These are phyloP conservation scores for Trichosporon faecale DNA, from an alignment of 1,284 basidiomycete species.

Conservation along the genomic window DNA sequence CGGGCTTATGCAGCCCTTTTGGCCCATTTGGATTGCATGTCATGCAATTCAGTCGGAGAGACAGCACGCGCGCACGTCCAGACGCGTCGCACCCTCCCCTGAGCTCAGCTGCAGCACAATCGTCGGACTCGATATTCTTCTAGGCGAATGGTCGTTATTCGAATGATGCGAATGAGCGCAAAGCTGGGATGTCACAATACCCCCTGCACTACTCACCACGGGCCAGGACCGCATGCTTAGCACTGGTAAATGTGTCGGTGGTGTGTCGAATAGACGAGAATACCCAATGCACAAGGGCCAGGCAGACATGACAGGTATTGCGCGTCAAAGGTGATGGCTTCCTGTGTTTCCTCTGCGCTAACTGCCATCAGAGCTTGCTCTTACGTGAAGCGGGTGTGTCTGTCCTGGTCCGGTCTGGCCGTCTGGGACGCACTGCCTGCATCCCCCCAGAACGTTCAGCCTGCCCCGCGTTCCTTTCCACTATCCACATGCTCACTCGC, in stretches of 20 bases:
- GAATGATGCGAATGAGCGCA: background rate
- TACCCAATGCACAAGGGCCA: background rate
- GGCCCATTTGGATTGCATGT: background rate
- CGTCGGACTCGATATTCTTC: background rate
- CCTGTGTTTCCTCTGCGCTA: background rate
- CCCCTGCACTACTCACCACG: background rate
- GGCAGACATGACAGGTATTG: no score
- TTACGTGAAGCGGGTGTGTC: background rate
- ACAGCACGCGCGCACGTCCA: conserved; percentile 3
- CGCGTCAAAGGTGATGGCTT: background rate
- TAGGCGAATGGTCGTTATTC: background rate
- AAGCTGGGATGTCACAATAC: background rate
- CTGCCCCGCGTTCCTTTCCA: background rate
- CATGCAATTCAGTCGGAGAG: background rate
- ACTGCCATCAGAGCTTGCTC: background rate
- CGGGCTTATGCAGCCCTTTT: background rate
- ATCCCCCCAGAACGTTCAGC: no score
- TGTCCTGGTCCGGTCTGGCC: background rate
- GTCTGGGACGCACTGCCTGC: background rate
- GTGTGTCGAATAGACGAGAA: background rate
- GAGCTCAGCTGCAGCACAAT: background rate
- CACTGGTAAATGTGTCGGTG: background rate
- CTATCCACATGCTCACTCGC: background rate
- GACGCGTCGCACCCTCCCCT: background rate
- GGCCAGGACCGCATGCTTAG: no score